These are phyloP conservation scores for Vitis hybrid DNA, from an alignment of 177 flowering plant species.

Conservation along the genomic window DNA sequence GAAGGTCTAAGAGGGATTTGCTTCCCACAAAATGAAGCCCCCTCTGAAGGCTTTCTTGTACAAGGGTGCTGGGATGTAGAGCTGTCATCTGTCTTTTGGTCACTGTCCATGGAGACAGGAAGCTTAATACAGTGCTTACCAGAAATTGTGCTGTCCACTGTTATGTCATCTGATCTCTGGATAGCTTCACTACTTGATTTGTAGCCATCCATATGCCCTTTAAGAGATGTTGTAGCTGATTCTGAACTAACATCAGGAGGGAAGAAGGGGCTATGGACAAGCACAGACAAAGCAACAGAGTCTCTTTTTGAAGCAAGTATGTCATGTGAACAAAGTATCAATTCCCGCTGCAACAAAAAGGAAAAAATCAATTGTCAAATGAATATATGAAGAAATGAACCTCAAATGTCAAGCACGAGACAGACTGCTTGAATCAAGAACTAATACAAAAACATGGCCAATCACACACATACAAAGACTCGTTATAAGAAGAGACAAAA, in stretches of 20 bases:
- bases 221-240: constrained; percentile 88
- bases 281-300: constrained; percentile 52
- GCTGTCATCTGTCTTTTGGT: constrained; percentile 73
- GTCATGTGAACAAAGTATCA: constrained; percentile 84
- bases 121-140: constrained; percentile 44
- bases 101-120: constrained; percentile 54
- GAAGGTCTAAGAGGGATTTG: constrained; percentile 61
- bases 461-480: no score
- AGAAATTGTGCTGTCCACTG: constrained; percentile 71
- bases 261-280: constrained; percentile 50
- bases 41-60: constrained; percentile 38
- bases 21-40: constrained; percentile 61
- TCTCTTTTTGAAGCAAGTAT: constrained; percentile 75
- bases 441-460: no score
- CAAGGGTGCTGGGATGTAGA: constrained; percentile 49
- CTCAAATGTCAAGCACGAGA: no score
- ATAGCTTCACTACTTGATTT: constrained; percentile 69
- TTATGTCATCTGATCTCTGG: constrained; percentile 82
- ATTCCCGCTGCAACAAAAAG: constrained; percentile 66
- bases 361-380: background rate
- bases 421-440: no score
- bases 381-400: background rate
- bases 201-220: constrained; percentile 53
- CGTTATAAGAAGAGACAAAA: no score
- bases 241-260: constrained; percentile 82